Evolutionary conservation across 441 rosid genomes (phyloP).

Genomic region (Erysimum cheiri): DNA sequence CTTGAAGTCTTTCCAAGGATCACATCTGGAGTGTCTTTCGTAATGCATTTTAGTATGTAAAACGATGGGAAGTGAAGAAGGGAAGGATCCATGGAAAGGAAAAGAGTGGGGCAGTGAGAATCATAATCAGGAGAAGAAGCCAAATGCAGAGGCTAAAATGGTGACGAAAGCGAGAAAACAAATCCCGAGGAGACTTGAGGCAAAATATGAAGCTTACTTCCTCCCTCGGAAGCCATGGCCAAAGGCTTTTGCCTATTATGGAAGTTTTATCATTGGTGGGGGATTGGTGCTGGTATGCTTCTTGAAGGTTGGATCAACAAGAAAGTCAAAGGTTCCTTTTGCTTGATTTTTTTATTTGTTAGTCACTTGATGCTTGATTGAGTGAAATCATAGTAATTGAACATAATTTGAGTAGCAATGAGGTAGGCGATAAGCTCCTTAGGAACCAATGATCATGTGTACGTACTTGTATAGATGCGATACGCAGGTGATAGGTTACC

Average conservation of each 20-base stretch:
- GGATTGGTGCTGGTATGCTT: slow-evolving; percentile 80
- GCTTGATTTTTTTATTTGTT: not conserved
- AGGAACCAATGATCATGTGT: slow-evolving; percentile 4
- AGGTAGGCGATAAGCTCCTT: not conserved
- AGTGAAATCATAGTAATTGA: too few species aligned
- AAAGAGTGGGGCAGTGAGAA: slow-evolving; percentile 69
- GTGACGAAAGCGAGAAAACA: slow-evolving; percentile 32
- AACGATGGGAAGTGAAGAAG: slow-evolving; percentile 63
- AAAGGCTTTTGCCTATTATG: not conserved
- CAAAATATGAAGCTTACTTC: slow-evolving; percentile 70
- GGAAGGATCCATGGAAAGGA: slow-evolving; percentile 53
- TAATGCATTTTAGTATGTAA: not conserved
- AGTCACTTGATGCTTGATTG: not conserved
- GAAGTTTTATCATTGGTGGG: slow-evolving; percentile 51
- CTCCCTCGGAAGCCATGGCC: slow-evolving; percentile 60
- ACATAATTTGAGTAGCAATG: too few species aligned
- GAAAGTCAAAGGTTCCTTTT: slow-evolving; percentile 1
- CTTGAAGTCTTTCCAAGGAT: too few species aligned
- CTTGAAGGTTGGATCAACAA: slow-evolving; percentile 73
- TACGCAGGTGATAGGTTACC: not conserved
- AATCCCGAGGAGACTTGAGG: slow-evolving; percentile 56
- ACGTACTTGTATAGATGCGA: too few species aligned
- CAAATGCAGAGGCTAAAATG: slow-evolving; percentile 47
- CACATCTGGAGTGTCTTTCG: too few species aligned
- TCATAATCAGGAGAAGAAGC: slow-evolving; percentile 67